Percentiles rank a stretch among this genome's conserved stretches.
Conservation (phyloP, 441 rosid genomes). For the Mallotus japonicus region DNA sequence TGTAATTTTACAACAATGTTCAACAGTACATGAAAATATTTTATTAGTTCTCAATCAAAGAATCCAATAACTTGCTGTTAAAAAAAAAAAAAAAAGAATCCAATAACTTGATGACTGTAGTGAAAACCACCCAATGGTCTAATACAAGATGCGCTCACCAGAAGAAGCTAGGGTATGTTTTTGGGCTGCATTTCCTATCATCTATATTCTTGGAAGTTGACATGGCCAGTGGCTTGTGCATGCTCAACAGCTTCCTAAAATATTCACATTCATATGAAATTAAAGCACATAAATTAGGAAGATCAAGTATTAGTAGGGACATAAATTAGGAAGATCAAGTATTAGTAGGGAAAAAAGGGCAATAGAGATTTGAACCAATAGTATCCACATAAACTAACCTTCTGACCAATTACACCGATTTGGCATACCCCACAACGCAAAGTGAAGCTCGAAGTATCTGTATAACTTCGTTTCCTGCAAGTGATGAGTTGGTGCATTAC, state of each 20-base stretch:
- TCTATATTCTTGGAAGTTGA: constrained; percentile 81
- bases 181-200: constrained; percentile 29
- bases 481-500: not conserved
- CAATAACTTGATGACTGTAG: not conserved
- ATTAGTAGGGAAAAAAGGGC: not conserved
- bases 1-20: not conserved
- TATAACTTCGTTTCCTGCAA: constrained; percentile 72
- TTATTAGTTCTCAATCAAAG: not conserved
- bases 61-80: constrained; percentile 9
- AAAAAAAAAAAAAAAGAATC: too few species aligned
- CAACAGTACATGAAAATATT: not conserved
- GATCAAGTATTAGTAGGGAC: not conserved
- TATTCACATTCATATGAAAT: not conserved
- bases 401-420: constrained; percentile 83
- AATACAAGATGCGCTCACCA: not conserved
- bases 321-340: not conserved
- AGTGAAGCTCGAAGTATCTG: constrained; percentile 78
- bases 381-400: constrained; percentile 39
- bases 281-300: not conserved
- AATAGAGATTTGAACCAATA: not conserved
- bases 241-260: constrained; percentile 84
- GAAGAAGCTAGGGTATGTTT: not conserved
- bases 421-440: constrained; percentile 90
- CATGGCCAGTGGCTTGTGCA: constrained; percentile 93
- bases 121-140: not conserved